Evolutionary conservation across 148 eudicot species (phyloP).

Genomic region (Cornus kousa): DNA sequence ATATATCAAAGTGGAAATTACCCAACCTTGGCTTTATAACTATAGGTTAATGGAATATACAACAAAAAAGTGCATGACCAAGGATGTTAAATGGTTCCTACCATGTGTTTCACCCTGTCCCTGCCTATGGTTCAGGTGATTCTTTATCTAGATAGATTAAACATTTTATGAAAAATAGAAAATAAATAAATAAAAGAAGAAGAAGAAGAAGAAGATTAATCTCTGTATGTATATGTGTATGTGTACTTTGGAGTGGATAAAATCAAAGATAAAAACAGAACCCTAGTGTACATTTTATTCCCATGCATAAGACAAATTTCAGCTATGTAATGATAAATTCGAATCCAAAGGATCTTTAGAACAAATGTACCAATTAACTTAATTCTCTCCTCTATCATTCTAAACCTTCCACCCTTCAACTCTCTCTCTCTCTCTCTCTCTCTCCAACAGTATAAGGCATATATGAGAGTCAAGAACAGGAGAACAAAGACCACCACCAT

Average conservation of each 20-base stretch:
- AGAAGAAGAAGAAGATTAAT: too few relatives aligned
- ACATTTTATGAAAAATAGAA: not conserved
- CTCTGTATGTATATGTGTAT: too few relatives aligned
- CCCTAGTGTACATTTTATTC: constrained; percentile 2
- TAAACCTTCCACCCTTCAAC: too few relatives aligned
- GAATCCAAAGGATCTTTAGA: constrained; percentile 9
- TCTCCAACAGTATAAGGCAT: constrained; percentile 6
- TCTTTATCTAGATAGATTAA: not conserved
- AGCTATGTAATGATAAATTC: not conserved
- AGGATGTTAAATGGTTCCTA: not conserved
- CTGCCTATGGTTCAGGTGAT: not conserved
- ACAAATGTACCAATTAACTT: not conserved
- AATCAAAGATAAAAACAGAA: constrained; percentile 9
- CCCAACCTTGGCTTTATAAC: too few relatives aligned
- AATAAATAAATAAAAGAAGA: too few relatives aligned
- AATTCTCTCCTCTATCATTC: not conserved
- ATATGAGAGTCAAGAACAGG: not conserved
- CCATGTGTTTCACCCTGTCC: not conserved
- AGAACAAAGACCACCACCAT: constrained; percentile 15
- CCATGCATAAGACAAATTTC: constrained; percentile 5
- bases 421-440: too few relatives aligned
- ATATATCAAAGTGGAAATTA: too few relatives aligned
- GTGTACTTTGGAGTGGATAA: not conserved
- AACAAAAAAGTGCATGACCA: not conserved
- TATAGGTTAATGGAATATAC: too few relatives aligned